Evolutionary conservation across 495 filamentous ascomycete genomes (phyloP).

Genomic region (Penicillium desertorum): DNA sequence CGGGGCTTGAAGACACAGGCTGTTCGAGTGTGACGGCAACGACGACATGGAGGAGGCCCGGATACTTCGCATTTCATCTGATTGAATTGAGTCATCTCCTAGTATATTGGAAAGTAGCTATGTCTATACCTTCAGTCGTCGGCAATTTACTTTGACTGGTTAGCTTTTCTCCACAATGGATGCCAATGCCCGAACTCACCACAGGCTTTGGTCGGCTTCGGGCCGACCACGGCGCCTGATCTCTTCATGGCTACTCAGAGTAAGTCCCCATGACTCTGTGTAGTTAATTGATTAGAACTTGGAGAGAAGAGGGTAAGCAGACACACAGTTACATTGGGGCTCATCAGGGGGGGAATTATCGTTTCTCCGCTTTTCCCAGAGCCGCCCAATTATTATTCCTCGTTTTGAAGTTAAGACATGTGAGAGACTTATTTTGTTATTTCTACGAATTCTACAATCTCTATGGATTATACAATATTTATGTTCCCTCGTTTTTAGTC

Average conservation of each 20-base stretch:
- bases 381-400: not conserved
- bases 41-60: conserved; percentile 37
- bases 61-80: conserved; percentile 47
- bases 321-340: not conserved
- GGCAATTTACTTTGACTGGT: conserved; percentile 38
- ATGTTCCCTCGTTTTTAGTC: conserved; percentile 57
- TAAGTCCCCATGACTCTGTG: not conserved
- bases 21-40: conserved; percentile 34
- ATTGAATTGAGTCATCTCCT: conserved; percentile 2
- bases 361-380: conserved; percentile 1
- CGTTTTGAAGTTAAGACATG: not conserved
- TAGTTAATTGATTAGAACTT: not conserved
- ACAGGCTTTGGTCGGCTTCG: conserved; percentile 44
- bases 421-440: not conserved
- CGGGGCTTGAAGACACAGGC: conserved; percentile 44
- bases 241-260: conserved; percentile 22
- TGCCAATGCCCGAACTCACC: conserved; percentile 24
- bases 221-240: conserved; percentile 19
- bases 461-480: conserved; percentile 5
- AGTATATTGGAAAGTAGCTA: not conserved
- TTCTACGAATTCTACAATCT: not conserved
- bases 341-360: conserved; percentile 5
- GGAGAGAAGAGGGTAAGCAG: not conserved
- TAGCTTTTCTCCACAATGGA: conserved; percentile 11
- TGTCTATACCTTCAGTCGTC: conserved; percentile 36